A percentile compares a stretch with the other conserved stretches of the same genome.
Evolutionary conservation across 129 eudicot species (phyloP).

Genomic region (Helianthus tuberosus): DNA sequence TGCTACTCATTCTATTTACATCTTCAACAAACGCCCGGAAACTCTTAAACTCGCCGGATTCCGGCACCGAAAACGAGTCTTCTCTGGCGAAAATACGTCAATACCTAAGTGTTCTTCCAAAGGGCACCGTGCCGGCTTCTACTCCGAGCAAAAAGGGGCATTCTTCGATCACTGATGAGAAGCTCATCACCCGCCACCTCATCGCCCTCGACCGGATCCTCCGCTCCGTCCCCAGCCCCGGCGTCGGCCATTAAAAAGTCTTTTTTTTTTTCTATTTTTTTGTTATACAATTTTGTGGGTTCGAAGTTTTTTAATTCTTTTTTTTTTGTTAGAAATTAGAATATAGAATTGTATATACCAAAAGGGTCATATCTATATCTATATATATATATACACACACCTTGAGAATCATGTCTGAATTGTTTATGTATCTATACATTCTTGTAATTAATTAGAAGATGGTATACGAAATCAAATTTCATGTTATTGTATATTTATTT

Average conservation of each 20-base stretch:
- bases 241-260: conserved; percentile 55
- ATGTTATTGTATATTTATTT: neutral
- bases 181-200: conserved; percentile 66
- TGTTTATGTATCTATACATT: conserved; percentile 1
- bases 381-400: neutral
- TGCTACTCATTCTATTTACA: conserved; percentile 20
- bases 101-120: conserved; percentile 59
- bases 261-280: neutral
- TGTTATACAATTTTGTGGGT: conserved; percentile 25
- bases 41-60: conserved; percentile 16
- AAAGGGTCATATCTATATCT: neutral
- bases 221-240: conserved; percentile 92
- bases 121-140: conserved; percentile 60
- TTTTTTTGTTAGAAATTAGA: neutral
- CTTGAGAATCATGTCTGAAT: neutral
- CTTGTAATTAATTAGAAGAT: neutral
- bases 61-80: neutral
- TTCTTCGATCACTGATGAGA: conserved; percentile 36
- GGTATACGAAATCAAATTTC: neutral
- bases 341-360: conserved; percentile 4
- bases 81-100: conserved; percentile 25
- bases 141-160: conserved; percentile 76
- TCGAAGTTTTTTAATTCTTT: conserved; percentile 2
- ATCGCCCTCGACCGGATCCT: conserved; percentile 67
- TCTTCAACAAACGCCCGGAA: conserved; percentile 31